These are phyloP conservation scores for Syzygium oleosum DNA, from an alignment of 345 rosid genomes.

Conservation along the genomic window DNA sequence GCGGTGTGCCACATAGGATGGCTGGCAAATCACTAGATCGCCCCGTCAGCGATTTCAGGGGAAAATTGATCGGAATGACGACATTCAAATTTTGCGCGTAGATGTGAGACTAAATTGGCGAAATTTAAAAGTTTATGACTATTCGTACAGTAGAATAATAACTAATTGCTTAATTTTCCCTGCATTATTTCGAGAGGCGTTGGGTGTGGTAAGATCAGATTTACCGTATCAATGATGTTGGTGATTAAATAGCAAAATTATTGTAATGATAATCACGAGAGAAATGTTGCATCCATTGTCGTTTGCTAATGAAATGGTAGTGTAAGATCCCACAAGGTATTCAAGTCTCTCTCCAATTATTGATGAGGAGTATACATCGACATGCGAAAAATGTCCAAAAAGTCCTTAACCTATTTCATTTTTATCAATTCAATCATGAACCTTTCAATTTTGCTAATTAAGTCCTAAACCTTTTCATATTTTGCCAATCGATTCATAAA, in stretches of 20 bases:
- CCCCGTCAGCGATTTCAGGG: fast-evolving
- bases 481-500: no score
- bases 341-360: not conserved
- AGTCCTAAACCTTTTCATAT: no score
- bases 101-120: not conserved
- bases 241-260: not conserved
- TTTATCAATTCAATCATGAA: no score
- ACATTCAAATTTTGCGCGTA: fast-evolving
- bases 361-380: not conserved
- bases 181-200: not conserved
- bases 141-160: fast-evolving
- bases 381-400: no score
- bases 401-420: no score
- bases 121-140: fast-evolving
- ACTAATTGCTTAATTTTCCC: not conserved
- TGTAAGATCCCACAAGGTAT: not conserved
- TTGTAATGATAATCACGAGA: not conserved
- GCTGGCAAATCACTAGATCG: not conserved
- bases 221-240: not conserved
- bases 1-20: fast-evolving
- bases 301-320: not conserved
- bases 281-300: not conserved
- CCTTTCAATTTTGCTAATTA: no score
- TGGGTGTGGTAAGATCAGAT: not conserved
- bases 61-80: not conserved